Conservation (phyloP, 768 basidiomycete genomes). For the Macrolepiota dolichaula region DNA sequence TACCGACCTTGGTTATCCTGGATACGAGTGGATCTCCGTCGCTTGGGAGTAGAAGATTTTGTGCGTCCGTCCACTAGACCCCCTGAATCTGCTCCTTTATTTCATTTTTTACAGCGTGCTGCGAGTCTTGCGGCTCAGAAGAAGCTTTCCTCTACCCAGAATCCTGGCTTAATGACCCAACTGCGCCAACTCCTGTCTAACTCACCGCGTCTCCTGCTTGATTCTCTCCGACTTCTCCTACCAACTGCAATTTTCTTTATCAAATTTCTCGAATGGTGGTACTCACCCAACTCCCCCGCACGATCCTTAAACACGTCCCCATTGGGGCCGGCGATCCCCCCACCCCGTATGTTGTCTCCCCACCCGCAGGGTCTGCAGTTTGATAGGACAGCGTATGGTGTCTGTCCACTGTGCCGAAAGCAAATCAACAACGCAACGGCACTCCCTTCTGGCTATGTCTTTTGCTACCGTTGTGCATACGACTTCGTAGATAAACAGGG, state of each 20-base stretch:
- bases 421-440: conserved; percentile 83
- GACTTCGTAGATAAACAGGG: conserved; percentile 75
- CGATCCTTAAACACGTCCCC: conserved; percentile 62
- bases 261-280: conserved; percentile 99
- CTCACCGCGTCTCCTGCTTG: conserved; percentile 64
- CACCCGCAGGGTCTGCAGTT: conserved; percentile 72
- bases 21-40: conserved; percentile 80
- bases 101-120: conserved; percentile 32
- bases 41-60: conserved; percentile 76
- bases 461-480: conserved; percentile 90
- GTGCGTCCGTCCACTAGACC: conserved; percentile 38
- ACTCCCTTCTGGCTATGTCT: conserved; percentile 90
- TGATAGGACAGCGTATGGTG: conserved; percentile 65
- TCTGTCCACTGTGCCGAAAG: conserved; percentile 77
- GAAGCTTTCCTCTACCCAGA: conserved; percentile 23
- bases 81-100: not conserved
- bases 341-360: conserved; percentile 71
- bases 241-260: conserved; percentile 92
- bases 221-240: conserved; percentile 74
- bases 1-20: conserved; percentile 91
- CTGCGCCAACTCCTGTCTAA: conserved; percentile 44
- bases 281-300: conserved; percentile 88
- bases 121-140: conserved; percentile 31
- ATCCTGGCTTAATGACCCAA: conserved; percentile 35
- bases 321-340: conserved; percentile 69